Conservation (phyloP, 2,329 filamentous ascomycete species). For the Aspergillus alliaceus region DNA sequence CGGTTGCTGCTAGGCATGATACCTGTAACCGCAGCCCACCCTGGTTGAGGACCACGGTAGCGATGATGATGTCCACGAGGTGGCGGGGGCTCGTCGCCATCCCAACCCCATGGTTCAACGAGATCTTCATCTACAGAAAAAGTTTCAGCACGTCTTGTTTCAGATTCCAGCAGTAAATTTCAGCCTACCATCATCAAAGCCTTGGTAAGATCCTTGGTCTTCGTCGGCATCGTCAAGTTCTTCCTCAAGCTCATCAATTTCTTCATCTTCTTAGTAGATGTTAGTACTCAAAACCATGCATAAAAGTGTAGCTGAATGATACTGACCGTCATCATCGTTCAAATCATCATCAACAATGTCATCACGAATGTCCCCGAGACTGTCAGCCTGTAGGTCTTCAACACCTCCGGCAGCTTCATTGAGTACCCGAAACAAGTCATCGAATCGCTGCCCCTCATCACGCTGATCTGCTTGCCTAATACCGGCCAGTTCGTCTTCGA, state of each 20-base stretch:
- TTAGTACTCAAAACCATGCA: constrained; percentile 17
- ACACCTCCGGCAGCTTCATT: constrained; percentile 43
- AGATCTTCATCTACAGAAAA: constrained; percentile 36
- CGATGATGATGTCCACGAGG: constrained; percentile 51
- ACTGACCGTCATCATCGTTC: constrained; percentile 57
- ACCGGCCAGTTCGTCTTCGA: constrained; percentile 43
- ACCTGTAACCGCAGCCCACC: constrained; percentile 64
- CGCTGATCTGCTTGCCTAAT: constrained; percentile 42
- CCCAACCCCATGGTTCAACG: constrained; percentile 52
- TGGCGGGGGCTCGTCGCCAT: constrained; percentile 52
- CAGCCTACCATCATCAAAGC: constrained; percentile 33
- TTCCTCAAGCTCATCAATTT: constrained; percentile 48
- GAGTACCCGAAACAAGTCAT: constrained; percentile 48
- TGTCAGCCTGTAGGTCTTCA: constrained; percentile 45
- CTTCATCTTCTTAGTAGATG: constrained; percentile 57
- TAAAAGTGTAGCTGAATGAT: neutral
- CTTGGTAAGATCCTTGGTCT: constrained; percentile 43
- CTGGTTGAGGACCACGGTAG: constrained; percentile 58
- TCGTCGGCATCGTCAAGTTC: constrained; percentile 48
- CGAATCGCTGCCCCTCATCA: constrained; percentile 43
- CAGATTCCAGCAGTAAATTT: neutral
- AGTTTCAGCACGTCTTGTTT: constrained; percentile 28
- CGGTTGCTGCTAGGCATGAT: constrained; percentile 53
- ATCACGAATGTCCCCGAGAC: constrained; percentile 49
- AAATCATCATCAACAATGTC: constrained; percentile 56